phyloP scores from a whole-genome alignment of 1,284 basidiomycete species.

The Mrakiaceae sp. region DNA sequence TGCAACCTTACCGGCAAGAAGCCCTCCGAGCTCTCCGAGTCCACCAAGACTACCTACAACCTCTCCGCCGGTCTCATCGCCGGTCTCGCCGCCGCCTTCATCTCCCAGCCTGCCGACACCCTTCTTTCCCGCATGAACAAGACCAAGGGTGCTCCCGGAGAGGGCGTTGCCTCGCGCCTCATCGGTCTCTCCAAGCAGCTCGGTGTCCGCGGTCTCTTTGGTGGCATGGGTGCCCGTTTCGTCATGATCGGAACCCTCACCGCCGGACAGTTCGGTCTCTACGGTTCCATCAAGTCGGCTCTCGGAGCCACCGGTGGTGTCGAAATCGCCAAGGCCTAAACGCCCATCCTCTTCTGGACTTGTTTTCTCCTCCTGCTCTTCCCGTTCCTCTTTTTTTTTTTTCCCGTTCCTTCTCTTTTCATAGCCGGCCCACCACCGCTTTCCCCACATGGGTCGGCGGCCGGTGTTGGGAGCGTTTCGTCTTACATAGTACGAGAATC shows the following conservation, averaged over 20 bases:
- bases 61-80: slow-evolving; percentile 41
- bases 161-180: slow-evolving; percentile 41
- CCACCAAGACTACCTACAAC: slow-evolving; percentile 35
- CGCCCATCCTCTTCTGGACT: not conserved
- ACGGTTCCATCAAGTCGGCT: slow-evolving; percentile 35
- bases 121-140: slow-evolving; percentile 48
- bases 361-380: not conserved
- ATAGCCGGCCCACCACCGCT: too few relatives aligned
- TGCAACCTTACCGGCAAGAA: slow-evolving; percentile 39
- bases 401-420: too few relatives aligned
- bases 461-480: too few relatives aligned
- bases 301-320: slow-evolving; percentile 41
- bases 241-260: slow-evolving; percentile 39
- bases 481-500: too few relatives aligned
- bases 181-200: slow-evolving; percentile 36
- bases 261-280: slow-evolving; percentile 39
- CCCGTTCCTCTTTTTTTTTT: too few relatives aligned
- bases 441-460: too few relatives aligned
- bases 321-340: slow-evolving; percentile 25
- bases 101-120: slow-evolving; percentile 48
- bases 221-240: slow-evolving; percentile 34
- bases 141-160: slow-evolving; percentile 44
- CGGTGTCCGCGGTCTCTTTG: slow-evolving; percentile 43
- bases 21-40: slow-evolving; percentile 37
- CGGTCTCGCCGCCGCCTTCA: slow-evolving; percentile 47